Evolutionary conservation across 2,329 filamentous ascomycete genomes (phyloP).

Genomic region (Metarhizium robertsii): DNA sequence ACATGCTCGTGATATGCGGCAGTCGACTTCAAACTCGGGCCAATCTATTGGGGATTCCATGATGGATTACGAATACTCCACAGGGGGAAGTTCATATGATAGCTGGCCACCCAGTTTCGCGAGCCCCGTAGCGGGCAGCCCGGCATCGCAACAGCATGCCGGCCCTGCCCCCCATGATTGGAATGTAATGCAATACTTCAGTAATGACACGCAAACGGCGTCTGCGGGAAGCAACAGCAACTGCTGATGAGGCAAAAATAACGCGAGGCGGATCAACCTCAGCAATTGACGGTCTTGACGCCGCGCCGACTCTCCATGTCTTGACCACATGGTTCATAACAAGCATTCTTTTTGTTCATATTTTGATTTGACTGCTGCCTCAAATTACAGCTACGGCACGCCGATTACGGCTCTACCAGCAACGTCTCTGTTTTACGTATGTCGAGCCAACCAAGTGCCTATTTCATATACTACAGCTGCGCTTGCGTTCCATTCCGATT

Average conservation of each 20-base stretch:
- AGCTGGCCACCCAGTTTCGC: neutral
- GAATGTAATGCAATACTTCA: conserved; percentile 27
- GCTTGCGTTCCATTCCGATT: conserved; percentile 1
- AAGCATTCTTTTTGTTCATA: conserved; percentile 4
- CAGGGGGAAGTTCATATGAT: conserved; percentile 5
- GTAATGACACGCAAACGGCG: conserved; percentile 19
- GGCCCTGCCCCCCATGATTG: conserved; percentile 13
- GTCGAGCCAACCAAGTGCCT: neutral
- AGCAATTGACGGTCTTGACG: neutral
- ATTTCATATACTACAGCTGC: neutral
- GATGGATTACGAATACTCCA: conserved; percentile 36
- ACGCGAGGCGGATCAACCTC: neutral
- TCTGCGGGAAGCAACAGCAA: conserved; percentile 9
- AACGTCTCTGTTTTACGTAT: neutral
- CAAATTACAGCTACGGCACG: neutral
- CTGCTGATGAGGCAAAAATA: neutral
- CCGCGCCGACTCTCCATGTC: neutral
- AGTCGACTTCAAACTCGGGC: conserved; percentile 17
- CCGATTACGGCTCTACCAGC: neutral
- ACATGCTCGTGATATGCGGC: conserved; percentile 23
- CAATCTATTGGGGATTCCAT: conserved; percentile 18
- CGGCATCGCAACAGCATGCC: conserved; percentile 15
- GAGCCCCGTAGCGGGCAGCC: neutral
- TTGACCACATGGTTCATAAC: neutral
- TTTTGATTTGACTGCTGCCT: neutral